Evolutionary conservation across 1,284 basidiomycete species (phyloP), one percentile per base, ranked within the genome.

Genomic region (Ceraceosorus bombacis): DNA sequence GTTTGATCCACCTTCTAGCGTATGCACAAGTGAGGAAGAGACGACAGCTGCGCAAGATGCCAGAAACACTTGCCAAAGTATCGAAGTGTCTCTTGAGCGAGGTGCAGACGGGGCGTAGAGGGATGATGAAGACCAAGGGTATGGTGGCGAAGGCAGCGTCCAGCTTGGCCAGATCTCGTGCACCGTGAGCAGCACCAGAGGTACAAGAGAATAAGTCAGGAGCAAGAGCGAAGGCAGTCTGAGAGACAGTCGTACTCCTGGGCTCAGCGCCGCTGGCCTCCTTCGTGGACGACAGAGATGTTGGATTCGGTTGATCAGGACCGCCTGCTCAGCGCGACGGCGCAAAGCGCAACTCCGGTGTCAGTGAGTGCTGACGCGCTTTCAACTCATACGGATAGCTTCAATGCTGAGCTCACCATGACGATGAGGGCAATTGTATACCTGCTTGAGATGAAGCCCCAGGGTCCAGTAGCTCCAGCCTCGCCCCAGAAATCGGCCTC

Each of bases 201-300:
- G 62, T n/a, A 66, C 50, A 5, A 69, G 57, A 0, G 70, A 48
- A 6, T 66, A 62, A 13, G 59, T 40, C 1, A 76, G 61, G 36
- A 72, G 59, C 1, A 66, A 12, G 17, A 76, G 53, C 13, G 68
- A 59, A 5, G 73, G 73, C 2, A 73, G 9, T 5, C 71, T 69
- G 12, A 76, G 54, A 8, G 68, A 55, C 6, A 70, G 15, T 1
- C 72, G 59, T 55, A 68, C 63, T 0, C 46, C 27, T 13, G 54
- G 53, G 4, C 65, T 59, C 2, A 76, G 61, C 4, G 58, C 60
- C 17, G 64, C 50, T 27, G 66, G 67, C 5, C 72, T 62, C 5
- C 66, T 64, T 4, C 69, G 50, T 7, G 73, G 72, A 1, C 72
- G 61, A 57, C 73, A 76, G 49, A 76, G 68, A 58, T 76, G 72